Base-by-base conservation (phyloP, 108 stramenopile genomes). In the Bacterosira constricta region DNA sequence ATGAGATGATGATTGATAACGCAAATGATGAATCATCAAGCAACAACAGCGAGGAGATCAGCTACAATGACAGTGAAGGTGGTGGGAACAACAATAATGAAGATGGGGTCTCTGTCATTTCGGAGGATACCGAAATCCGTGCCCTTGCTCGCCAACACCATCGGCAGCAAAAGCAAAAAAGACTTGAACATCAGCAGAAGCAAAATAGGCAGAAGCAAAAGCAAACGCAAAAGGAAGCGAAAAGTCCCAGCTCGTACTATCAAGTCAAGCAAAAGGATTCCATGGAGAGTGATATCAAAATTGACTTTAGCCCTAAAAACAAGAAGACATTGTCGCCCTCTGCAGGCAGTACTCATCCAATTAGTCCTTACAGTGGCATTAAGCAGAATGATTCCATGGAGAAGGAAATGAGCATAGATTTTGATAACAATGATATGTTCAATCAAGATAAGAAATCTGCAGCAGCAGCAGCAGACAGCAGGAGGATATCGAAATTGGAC, bases 361-460 rank as follows among this genome's bases (percentile, higher is more conserved):
- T 55, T 38, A 38, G 38, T 36, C 25, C 47, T 0, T 66, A 66
- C 46, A 41, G 30, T 27, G 53, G 31, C 30, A 54, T 80, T 17
- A 80, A 80, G 37, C 47, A 58, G 25, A 57, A 49, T 13, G 79
- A 80, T 35, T 73, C 79, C 32, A 72, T 73, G 66, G 79, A 80
- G 10, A 60, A 60, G n/a, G 69, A 68, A 46, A 67, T 71, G 56
- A 42, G 34, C 13, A 21, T 80, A 47, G 71, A 63, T 54, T 69
- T 79, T 71, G 77, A 69, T 35, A 45, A 61, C 13, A 21, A 51
- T 26, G 32, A 52, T 21, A 39, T 41, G 15, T n/a, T 32, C 21
- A 23, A 12, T 6, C 35, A 55, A 0, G 37, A 55, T 32, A 50
- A 25, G 13, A 45, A 49, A 18, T 56, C 36, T 6, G 30, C 41